Percentiles rank a stretch among this genome's conserved stretches.
Conservation (phyloP, 1,284 basidiomycete genomes). For the Sanguinoderma infundibulare region DNA sequence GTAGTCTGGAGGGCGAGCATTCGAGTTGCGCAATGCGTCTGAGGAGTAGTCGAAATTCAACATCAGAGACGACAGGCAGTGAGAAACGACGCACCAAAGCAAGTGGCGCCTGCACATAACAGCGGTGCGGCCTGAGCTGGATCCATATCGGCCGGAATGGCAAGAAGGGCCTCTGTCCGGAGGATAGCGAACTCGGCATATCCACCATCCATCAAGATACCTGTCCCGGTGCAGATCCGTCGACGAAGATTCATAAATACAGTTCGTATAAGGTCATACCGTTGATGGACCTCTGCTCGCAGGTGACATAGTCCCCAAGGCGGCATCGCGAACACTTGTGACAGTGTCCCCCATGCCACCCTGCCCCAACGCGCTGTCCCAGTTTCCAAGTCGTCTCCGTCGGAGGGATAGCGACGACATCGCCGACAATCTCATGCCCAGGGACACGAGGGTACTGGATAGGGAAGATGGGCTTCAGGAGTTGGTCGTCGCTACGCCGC, state of each 20-base stretch:
- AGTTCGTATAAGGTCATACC: no score
- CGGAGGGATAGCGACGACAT: constrained; percentile 29
- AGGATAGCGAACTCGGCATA: constrained; percentile 28
- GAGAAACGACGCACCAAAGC: constrained; percentile 25
- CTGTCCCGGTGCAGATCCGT: constrained; percentile 6
- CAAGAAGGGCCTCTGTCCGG: constrained; percentile 53
- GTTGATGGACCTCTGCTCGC: constrained; percentile 22
- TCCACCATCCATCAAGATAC: constrained; percentile 23
- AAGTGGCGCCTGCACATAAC: constrained; percentile 65
- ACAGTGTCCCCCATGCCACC: constrained; percentile 36
- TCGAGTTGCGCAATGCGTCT: constrained; percentile 32
- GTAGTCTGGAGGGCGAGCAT: constrained; percentile 29
- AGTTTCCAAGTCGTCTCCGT: constrained; percentile 30
- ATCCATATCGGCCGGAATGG: constrained; percentile 70
- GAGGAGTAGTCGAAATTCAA: not conserved
- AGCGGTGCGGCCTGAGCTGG: constrained; percentile 81
- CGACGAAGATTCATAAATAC: no score
- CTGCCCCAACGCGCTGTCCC: constrained; percentile 31
- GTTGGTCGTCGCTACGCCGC: constrained; percentile 32
- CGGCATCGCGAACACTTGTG: constrained; percentile 28
- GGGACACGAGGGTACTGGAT: constrained; percentile 27
- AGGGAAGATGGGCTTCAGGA: constrained; percentile 13
- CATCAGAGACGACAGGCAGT: not conserved
- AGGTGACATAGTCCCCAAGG: constrained; percentile 27
- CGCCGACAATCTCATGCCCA: constrained; percentile 34